Base-by-base conservation (phyloP, 805 yeast species). In the Candida vartiovaarae region DNA sequence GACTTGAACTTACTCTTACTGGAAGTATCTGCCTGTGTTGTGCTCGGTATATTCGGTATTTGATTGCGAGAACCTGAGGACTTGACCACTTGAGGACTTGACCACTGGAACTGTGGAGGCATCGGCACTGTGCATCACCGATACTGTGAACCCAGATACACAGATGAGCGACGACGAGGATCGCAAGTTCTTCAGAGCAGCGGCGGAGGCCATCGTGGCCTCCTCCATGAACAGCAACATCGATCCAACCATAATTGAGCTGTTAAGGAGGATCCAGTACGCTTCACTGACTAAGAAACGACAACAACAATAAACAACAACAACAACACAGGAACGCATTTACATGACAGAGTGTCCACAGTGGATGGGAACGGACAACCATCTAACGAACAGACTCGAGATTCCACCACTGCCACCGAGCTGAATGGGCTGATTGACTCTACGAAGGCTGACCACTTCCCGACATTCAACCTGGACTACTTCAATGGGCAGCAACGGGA, bases 181-280 rank as follows among this genome's bases (percentile, higher is more conserved):
- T 54, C 65, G 73, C 35, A 66, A 70, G 41, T 80, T 80, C 53
- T 63, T 80, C 33, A 64, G 74, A 38, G 68, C 80, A 20, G 86
- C 86, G 3, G 74, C 76, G 46, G 83, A 80, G 53, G 84, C 82
- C 3, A 64, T 75, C 15, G 78, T 74, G 9, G 77, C 78, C 26
- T 72, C 78, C 0, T 70, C 75, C 3, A 69, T 70, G 47, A 62
- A 65, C 44, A 61, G 64, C 41, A 63, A 72, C 25, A 74, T 80
- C 6, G 86, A 80, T 56, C 85, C 86, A 4, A 78, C 85, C 0
- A 76, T 80, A 26, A 62, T 74, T 48, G 82, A 76, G 53, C 64
- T 80, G n/a, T 61, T 80, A 41, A 68, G 71, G 51, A 59, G 86
- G 42, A 65, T 79, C 36, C 84, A 80, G 53, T 80, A 80, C 51